Percentiles rank a stretch among this genome's conserved stretches.
Conservation (phyloP, 768 basidiomycete genomes). For the Amanita rubescens region DNA sequence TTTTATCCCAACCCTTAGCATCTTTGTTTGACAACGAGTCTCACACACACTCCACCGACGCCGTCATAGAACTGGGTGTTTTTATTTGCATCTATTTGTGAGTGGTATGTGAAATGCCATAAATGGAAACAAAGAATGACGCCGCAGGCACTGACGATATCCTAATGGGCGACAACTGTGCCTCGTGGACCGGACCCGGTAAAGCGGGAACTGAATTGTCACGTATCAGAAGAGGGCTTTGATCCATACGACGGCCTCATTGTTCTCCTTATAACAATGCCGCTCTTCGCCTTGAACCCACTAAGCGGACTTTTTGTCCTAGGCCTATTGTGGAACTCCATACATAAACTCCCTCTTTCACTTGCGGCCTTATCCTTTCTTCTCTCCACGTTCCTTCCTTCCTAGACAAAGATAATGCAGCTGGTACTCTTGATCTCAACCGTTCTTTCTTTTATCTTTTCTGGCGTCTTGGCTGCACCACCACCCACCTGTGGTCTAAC, state of each 20-base stretch:
- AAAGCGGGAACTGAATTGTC: neutral
- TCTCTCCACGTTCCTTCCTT: conserved; percentile 3
- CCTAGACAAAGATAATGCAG: conserved; percentile 1
- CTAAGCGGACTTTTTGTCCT: neutral
- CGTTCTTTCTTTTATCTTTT: conserved; percentile 23
- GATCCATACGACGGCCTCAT: neutral
- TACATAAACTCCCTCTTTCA: neutral
- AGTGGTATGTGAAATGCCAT: neutral
- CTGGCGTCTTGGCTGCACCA: conserved; percentile 19
- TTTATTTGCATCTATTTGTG: neutral
- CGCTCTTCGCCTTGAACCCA: too few relatives aligned
- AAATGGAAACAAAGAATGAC: neutral
- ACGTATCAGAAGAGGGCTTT: neutral
- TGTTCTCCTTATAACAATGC: neutral
- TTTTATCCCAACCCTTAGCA: too few relatives aligned
- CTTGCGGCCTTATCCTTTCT: neutral
- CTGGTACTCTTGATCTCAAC: conserved; percentile 9
- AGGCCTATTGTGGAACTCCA: neutral
- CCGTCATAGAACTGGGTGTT: neutral
- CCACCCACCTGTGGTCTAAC: conserved; percentile 27
- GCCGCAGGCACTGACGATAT: too few relatives aligned
- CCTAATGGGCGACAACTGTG: neutral
- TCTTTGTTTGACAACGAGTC: too few relatives aligned
- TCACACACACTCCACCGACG: neutral
- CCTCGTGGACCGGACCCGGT: neutral